These are phyloP conservation scores for Aspergillus cristatus DNA, from an alignment of 495 filamentous ascomycete species.

Conservation along the genomic window DNA sequence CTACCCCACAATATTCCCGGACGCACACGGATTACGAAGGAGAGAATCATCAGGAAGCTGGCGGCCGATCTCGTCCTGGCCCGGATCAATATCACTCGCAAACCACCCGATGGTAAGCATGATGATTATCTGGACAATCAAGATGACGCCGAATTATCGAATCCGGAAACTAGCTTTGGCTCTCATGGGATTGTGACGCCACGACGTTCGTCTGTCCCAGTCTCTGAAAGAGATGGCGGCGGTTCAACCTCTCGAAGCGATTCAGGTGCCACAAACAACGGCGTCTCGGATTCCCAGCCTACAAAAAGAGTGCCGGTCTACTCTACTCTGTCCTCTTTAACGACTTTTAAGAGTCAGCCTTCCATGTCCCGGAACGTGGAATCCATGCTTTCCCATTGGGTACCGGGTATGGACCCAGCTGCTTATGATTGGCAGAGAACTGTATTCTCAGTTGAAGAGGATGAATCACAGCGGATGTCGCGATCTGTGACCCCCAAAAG, in stretches of 20 bases:
- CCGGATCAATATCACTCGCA: conserved; percentile 14
- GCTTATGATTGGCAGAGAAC: conserved; percentile 31
- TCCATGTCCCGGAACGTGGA: conserved; percentile 16
- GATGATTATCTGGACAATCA: not conserved
- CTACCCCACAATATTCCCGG: conserved; percentile 26
- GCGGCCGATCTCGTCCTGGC: conserved; percentile 32
- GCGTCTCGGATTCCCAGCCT: not conserved
- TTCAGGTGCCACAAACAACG: not conserved
- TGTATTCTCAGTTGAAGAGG: conserved; percentile 12
- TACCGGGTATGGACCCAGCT: conserved; percentile 26
- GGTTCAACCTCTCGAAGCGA: not conserved
- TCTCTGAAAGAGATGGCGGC: too few species aligned
- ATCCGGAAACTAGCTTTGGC: not conserved
- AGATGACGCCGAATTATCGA: not conserved
- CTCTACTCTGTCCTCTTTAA: conserved; percentile 23
- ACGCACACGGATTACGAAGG: conserved; percentile 31
- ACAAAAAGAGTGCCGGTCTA: conserved; percentile 6
- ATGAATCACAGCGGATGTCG: conserved; percentile 10
- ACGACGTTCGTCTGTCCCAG: too few species aligned
- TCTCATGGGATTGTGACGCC: too few species aligned
- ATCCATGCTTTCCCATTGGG: conserved; percentile 37
- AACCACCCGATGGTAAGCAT: not conserved
- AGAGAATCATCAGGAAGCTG: conserved; percentile 30
- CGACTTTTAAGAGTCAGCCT: conserved; percentile 17
- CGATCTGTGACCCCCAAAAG: conserved; percentile 14